phyloP scores from a whole-genome alignment of 495 filamentous ascomycete species.

The Parmelia sp. region DNA sequence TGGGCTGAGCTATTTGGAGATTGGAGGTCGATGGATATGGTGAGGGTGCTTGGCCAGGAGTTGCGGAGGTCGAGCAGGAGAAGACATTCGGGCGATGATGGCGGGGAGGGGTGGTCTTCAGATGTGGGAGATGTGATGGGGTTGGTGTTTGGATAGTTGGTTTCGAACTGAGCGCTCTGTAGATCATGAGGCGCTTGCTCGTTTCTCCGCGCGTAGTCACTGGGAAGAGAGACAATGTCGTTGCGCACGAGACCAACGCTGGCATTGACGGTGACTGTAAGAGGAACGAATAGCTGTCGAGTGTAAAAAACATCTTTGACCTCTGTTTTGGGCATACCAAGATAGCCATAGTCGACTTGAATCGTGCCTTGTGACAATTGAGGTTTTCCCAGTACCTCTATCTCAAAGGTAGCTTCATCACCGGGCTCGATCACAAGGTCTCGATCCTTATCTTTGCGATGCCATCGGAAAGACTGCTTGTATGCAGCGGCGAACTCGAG shows the following conservation, averaged over 20 bases:
- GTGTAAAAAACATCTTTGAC: conserved; percentile 75
- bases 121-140: conserved; percentile 37
- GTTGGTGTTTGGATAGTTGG: conserved; percentile 29
- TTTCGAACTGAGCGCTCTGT: background rate
- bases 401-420: conserved; percentile 64
- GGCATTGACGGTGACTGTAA: conserved; percentile 87
- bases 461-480: conserved; percentile 65
- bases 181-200: background rate
- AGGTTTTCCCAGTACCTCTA: conserved; percentile 79
- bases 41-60: conserved; percentile 72
- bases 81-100: conserved; percentile 64
- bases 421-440: conserved; percentile 58
- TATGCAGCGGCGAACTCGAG: conserved; percentile 69
- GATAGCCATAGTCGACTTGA: conserved; percentile 72
- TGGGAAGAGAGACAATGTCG: conserved; percentile 67
- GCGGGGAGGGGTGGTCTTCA: conserved; percentile 36
- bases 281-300: conserved; percentile 69
- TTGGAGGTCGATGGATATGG: conserved; percentile 32
- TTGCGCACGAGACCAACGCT: conserved; percentile 72
- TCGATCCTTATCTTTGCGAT: conserved; percentile 44
- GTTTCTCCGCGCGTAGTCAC: conserved; percentile 45
- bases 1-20: conserved; percentile 16
- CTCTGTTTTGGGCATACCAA: conserved; percentile 57
- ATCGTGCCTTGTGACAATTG: conserved; percentile 75
- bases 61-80: conserved; percentile 81